Base-by-base conservation (phyloP, 139 green algal genomes). In the Axilococcus clingmanii region DNA sequence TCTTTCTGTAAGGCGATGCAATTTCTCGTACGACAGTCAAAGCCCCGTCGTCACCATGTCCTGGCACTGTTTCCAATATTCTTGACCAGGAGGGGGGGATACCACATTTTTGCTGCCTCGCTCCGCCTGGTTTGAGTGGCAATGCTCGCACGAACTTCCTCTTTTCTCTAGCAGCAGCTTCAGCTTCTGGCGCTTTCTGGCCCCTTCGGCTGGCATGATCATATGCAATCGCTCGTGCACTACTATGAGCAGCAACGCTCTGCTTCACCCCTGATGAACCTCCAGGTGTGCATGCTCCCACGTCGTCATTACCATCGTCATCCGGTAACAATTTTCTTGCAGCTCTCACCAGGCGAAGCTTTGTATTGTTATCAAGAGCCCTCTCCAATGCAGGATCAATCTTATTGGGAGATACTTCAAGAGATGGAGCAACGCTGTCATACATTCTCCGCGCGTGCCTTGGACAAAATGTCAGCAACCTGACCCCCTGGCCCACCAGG, bases 111-210 rank as follows among this genome's bases (percentile, higher is more conserved):
- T 12, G n/a, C n/a, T n/a, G n/a, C n/a, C n/a, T n/a, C n/a, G n/a
- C n/a, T 17, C 15, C 0, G 35, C 40, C 31, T 57, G 38, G 0
- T 81, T 42, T 44, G n/a, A 83, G 83, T 1, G 79, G 77, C 40
- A 63, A 31, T 44, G 54, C 42, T 34, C 34, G 40, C 17, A 87
- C 59, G 28, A 69, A 84, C 2, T 36, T 40, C 5, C 79, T 72
- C 69, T 88, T 88, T 8, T 66, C 64, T 19, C 66, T 24, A 4
- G 75, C 66, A 6, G 68, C 68, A 19, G 63, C 75, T 1, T 81
- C 20, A 2, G 66, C 72, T 34, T 87, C 79, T 1, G 79, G 79
- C 19, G 69, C 78, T 3, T 74, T 58, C 27, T 62, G 49, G 0
- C 75, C 72, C 6, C 79, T 50, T 23, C 71, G 53, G 8, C 59